phyloP scores from a whole-genome alignment of 768 basidiomycete species.

The Brasilioporus rufonigricans region DNA sequence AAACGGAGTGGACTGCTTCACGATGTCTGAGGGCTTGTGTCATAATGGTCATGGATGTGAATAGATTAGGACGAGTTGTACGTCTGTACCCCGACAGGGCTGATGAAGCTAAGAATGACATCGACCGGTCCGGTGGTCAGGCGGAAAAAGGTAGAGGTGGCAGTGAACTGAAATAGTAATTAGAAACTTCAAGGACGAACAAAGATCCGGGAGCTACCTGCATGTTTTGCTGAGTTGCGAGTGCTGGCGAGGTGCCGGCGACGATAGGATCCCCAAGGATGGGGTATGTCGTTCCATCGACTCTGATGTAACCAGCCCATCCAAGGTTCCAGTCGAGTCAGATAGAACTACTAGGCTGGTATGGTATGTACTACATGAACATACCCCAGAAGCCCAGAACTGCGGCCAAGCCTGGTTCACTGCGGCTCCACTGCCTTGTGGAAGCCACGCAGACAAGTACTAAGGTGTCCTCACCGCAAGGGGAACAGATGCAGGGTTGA shows the following conservation, averaged over 20 bases:
- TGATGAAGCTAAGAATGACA: constrained; percentile 59
- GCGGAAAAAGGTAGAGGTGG: constrained; percentile 63
- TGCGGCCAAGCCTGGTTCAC: constrained; percentile 53
- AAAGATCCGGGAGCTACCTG: constrained; percentile 33
- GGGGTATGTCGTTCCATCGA: constrained; percentile 53
- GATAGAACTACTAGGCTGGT: constrained; percentile 10
- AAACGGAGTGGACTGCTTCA: constrained; percentile 62
- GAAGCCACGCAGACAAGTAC: constrained; percentile 66
- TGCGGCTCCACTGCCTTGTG: constrained; percentile 46
- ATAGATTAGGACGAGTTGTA: not conserved
- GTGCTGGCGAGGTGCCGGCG: constrained; percentile 36
- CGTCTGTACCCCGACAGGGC: constrained; percentile 57
- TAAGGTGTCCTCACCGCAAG: constrained; percentile 66
- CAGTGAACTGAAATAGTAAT: constrained; percentile 52
- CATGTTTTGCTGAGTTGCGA: constrained; percentile 56
- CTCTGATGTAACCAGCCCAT: constrained; percentile 64
- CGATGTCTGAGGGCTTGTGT: constrained; percentile 51
- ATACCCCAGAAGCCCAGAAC: constrained; percentile 65
- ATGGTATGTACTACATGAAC: constrained; percentile 7
- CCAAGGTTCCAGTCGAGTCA: constrained; percentile 46
- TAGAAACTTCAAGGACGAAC: not conserved
- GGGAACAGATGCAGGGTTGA: constrained; percentile 59
- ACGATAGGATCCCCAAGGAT: constrained; percentile 55
- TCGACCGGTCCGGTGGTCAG: constrained; percentile 64
- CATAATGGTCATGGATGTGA: not conserved